Conservation (phyloP, 1,139 yeast genomes). For the Candida mesenterica region DNA sequence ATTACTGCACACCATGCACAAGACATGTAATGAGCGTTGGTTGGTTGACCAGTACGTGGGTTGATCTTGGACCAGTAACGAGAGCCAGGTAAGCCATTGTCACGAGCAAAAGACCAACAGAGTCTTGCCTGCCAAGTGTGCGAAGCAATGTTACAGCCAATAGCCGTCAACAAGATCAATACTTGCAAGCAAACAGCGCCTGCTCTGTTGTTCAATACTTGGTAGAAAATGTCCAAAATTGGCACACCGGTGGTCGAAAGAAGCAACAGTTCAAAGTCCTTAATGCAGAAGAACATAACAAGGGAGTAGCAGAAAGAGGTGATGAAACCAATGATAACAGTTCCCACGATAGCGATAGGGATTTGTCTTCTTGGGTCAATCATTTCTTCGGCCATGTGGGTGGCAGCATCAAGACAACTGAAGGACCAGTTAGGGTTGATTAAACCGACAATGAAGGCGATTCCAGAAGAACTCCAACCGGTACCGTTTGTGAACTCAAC, state of each 20-base stretch:
- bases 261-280: slow-evolving; percentile 30
- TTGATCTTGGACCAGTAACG: slow-evolving; percentile 33
- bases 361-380: slow-evolving; percentile 38
- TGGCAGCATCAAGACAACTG: slow-evolving; percentile 43
- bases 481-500: slow-evolving; percentile 36
- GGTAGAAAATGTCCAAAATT: slow-evolving; percentile 40
- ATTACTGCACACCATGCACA: slow-evolving; percentile 35
- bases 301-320: slow-evolving; percentile 41
- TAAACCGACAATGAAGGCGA: slow-evolving; percentile 44
- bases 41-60: slow-evolving; percentile 31
- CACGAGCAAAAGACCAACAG: slow-evolving; percentile 36
- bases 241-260: slow-evolving; percentile 38
- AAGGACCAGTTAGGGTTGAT: slow-evolving; percentile 47
- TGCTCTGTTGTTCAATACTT: slow-evolving; percentile 34
- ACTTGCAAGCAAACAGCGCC: slow-evolving; percentile 39
- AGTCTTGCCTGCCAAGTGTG: slow-evolving; percentile 42
- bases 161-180: slow-evolving; percentile 37
- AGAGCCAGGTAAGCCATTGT: slow-evolving; percentile 42
- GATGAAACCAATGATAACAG: slow-evolving; percentile 41
- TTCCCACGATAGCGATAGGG: slow-evolving; percentile 43
- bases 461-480: slow-evolving; percentile 42
- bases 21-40: slow-evolving; percentile 37
- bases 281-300: slow-evolving; percentile 43
- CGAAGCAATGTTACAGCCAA: slow-evolving; percentile 42
- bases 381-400: slow-evolving; percentile 44